Conservation (phyloP, 371 early-diverging fungal genomes). For the Mortierella sp. region DNA sequence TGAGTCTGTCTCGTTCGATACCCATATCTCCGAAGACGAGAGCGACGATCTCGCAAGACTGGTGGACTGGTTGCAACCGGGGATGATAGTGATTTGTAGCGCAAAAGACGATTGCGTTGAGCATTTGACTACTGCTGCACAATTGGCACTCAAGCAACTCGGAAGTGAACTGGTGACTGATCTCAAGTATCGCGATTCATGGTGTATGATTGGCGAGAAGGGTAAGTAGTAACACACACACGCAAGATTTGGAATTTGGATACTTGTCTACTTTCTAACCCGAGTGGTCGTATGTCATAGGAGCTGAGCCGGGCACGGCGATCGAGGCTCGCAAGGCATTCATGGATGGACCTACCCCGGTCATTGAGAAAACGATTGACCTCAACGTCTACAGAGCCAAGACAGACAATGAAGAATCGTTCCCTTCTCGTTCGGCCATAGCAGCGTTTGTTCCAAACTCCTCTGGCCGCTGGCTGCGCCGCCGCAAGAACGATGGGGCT, state of each 20-base stretch:
- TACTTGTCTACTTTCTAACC: neutral
- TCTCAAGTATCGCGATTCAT: slow-evolving; percentile 80
- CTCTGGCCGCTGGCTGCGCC: slow-evolving; percentile 81
- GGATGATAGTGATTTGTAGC: slow-evolving; percentile 73
- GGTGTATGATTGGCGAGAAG: slow-evolving; percentile 83
- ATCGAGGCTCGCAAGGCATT: slow-evolving; percentile 59
- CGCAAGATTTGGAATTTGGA: neutral
- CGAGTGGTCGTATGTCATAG: slow-evolving; percentile 3
- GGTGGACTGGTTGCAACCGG: slow-evolving; percentile 70
- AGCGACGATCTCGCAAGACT: slow-evolving; percentile 75
- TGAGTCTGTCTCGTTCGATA: slow-evolving; percentile 81
- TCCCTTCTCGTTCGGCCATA: slow-evolving; percentile 56
- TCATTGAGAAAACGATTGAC: slow-evolving; percentile 57
- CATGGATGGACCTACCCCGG: slow-evolving; percentile 63
- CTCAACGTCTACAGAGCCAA: slow-evolving; percentile 35
- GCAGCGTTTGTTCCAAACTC: slow-evolving; percentile 69
- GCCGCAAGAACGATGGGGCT: slow-evolving; percentile 87
- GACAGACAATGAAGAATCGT: slow-evolving; percentile 36
- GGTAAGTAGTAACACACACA: slow-evolving; percentile 40
- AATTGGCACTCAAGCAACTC: slow-evolving; percentile 64
- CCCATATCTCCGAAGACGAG: slow-evolving; percentile 77
- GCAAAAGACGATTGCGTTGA: slow-evolving; percentile 81
- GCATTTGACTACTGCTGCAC: slow-evolving; percentile 69
- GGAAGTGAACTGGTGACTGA: slow-evolving; percentile 70
- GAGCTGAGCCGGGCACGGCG: slow-evolving; percentile 27